phyloP scores from a whole-genome alignment of 306 rosid species.

The Quercus robur region DNA sequence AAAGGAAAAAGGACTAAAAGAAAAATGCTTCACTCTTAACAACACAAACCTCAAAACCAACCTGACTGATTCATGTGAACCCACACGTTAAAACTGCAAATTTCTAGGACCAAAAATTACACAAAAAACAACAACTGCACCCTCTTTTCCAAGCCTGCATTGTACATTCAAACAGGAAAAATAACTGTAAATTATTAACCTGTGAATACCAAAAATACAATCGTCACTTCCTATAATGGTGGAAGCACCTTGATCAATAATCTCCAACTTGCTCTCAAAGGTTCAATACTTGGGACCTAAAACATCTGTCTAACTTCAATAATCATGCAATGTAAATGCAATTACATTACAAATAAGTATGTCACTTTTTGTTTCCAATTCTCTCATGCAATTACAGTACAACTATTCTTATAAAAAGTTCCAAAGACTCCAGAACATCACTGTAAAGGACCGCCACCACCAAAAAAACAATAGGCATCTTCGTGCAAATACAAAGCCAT shows the following conservation, averaged over 20 bases:
- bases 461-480: background rate
- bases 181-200: no score
- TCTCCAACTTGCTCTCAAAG: background rate
- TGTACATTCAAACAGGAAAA: no score
- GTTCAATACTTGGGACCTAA: no score
- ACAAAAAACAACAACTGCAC: background rate
- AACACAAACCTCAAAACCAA: background rate
- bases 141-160: no score
- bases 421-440: background rate
- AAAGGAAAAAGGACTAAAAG: background rate
- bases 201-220: background rate
- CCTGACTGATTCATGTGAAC: background rate
- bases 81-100: background rate
- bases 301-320: no score
- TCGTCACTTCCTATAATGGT: background rate
- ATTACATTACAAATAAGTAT: no score
- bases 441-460: background rate
- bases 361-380: no score
- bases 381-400: no score
- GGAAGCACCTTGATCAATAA: background rate
- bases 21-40: background rate
- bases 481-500: no score
- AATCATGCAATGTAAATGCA: no score
- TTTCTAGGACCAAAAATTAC: background rate
- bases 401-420: no score